phyloP scores from a whole-genome alignment of 805 yeast species.

The Helenozyma baotianmanensis region DNA sequence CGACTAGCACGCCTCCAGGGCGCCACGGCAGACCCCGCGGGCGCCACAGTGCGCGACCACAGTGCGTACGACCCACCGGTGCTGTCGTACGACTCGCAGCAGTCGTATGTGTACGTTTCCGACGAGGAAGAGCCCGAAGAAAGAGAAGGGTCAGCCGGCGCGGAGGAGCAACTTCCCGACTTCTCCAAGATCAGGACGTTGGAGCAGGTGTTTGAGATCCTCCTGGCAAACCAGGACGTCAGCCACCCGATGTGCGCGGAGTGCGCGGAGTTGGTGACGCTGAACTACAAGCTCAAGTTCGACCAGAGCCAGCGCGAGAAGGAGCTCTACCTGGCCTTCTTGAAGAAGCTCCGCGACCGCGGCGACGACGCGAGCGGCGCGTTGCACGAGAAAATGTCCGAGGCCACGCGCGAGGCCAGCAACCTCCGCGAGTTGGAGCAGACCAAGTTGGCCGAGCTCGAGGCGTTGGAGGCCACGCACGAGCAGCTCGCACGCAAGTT shows the following conservation, averaged over 20 bases:
- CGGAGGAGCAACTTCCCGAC: slow-evolving; percentile 14
- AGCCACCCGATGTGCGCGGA: slow-evolving; percentile 85
- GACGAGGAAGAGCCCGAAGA: slow-evolving; percentile 23
- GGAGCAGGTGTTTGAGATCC: slow-evolving; percentile 62
- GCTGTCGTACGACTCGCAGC: slow-evolving; percentile 1
- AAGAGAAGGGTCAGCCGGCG: too few species aligned
- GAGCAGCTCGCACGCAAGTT: slow-evolving; percentile 47
- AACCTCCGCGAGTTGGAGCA: slow-evolving; percentile 37
- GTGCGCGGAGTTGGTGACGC: slow-evolving; percentile 66
- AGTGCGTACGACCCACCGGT: neutral
- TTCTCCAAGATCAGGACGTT: slow-evolving; percentile 44
- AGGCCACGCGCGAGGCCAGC: slow-evolving; percentile 33
- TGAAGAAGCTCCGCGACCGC: slow-evolving; percentile 55
- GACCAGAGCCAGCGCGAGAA: slow-evolving; percentile 73
- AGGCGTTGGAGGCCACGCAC: slow-evolving; percentile 38
- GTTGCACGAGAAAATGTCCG: slow-evolving; percentile 5
- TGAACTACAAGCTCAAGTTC: slow-evolving; percentile 61
- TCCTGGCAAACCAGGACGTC: slow-evolving; percentile 66
- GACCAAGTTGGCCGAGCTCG: slow-evolving; percentile 27
- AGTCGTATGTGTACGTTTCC: slow-evolving; percentile 13
- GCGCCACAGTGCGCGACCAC: too few species aligned
- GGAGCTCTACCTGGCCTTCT: slow-evolving; percentile 68
- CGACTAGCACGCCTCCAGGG: slow-evolving; percentile 25
- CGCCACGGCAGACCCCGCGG: neutral
- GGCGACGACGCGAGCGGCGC: slow-evolving; percentile 30